Conservation (phyloP, 1,284 basidiomycete genomes). For the Tremellales sp. region DNA sequence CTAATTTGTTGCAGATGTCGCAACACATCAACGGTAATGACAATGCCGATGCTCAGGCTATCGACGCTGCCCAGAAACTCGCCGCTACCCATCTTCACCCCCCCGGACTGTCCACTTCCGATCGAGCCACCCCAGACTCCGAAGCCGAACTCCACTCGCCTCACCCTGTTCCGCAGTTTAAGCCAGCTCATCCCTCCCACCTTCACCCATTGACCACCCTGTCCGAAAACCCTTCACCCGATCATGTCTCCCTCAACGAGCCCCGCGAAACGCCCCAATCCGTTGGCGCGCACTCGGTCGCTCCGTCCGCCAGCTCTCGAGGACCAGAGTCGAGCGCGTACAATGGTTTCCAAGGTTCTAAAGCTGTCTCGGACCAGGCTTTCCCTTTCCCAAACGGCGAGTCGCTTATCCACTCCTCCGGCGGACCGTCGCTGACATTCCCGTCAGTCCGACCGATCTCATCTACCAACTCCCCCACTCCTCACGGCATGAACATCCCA, state of each 20-base stretch:
- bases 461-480: constrained; percentile 22
- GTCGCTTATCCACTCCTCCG: constrained; percentile 2
- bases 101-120: constrained; percentile 15
- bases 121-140: constrained; percentile 20
- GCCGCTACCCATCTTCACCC: constrained; percentile 10
- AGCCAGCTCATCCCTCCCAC: constrained; percentile 1
- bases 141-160: constrained; percentile 18
- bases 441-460: constrained; percentile 38
- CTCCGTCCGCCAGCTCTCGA: constrained; percentile 1
- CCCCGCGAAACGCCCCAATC: neutral
- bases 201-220: constrained; percentile 3
- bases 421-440: neutral
- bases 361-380: constrained; percentile 19
- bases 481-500: constrained; percentile 34
- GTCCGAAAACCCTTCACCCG: constrained; percentile 2
- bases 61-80: constrained; percentile 12
- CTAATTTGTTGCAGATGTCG: neutral
- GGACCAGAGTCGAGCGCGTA: neutral
- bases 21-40: neutral
- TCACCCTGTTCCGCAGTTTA: constrained; percentile 7
- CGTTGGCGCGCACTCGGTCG: no score
- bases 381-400: constrained; percentile 39
- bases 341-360: constrained; percentile 1
- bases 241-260: constrained; percentile 4
- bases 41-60: constrained; percentile 5